Evolutionary conservation across 768 basidiomycete species (phyloP), one percentile per base, ranked within the genome.

Genomic region (Pluteus cervinus): DNA sequence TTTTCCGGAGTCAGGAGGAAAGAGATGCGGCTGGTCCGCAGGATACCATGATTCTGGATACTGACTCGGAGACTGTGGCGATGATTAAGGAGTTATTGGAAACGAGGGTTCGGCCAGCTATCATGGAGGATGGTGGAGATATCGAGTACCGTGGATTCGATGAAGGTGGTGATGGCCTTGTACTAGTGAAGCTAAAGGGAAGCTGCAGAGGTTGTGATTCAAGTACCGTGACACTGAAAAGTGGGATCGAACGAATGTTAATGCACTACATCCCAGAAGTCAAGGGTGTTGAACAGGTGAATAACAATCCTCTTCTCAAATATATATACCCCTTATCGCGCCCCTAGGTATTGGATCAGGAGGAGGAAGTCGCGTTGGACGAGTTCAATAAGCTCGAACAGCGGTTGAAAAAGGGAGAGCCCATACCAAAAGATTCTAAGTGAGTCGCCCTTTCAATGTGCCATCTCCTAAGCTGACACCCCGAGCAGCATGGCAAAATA

Each of bases 221-320:
- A 22, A 93, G 89, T 56, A 80, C 88, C 5, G 93, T 98, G 23
- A 99, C 96, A 11, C 66, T 99, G 40, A 99, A 98, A 72, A 81
- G 77, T 44, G 96, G 96, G 7, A 97, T 99, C 37, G 96, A 99
- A 64, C 72, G 96, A 45, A 98, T 99, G 96, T 66, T 99, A 51
- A 92, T 90, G 90, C 94, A 98, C 62, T 98, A 98, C 54, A 90
- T 99, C 37, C 94, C 94, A 2, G 88, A 94, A 61, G 91, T 94
- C 25, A 86, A 90, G 58, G 85, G 80, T 17, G 86, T 93, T 6
- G 84, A 91, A 50, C 87, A 93, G 75, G 88, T 81, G 46, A n/a
- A 47, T 71, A 52, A 11, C 22, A 29, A 32, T 9, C 20, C 17
- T 24, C n/a, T 15, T 29, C 28, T 21, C 43, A 20, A 22, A 22